Evolutionary conservation across 202 grass and related monocot species (phyloP), one percentile per base, ranked within the genome.

Genomic region (Eragrostis tef): DNA sequence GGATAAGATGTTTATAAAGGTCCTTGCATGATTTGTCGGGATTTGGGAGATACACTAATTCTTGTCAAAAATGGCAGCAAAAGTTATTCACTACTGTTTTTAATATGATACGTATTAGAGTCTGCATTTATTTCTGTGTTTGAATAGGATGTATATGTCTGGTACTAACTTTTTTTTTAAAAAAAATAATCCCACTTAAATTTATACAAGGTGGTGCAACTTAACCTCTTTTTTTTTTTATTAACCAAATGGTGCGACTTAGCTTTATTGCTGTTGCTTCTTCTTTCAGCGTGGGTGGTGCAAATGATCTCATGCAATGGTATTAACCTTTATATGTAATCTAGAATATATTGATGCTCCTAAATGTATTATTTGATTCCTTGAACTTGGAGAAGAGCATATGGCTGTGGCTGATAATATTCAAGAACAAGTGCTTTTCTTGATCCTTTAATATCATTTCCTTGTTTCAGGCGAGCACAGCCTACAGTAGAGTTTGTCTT

Each of bases 401-500:
- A 49, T 79, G 16, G 7, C 3, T 53, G 49, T 13, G 67, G 29
- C 63, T 67, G 63, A 11, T 44, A 79, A 8, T 56, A 68, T 56
- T 68, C n/a, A 79, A n/a, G 52, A 11, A 50, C 21, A 46, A 36
- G 20, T 31, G 72, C 7, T 56, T 77, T 77, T 86, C 71, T 36
- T 86, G 77, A 86, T 81, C 83, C 19, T 53, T 87, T 52, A 79
- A 78, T 88, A 21, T 86, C 25, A 70, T 67, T 85, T 54, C 71
- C 51, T 88, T 85, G 66, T 84, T 72, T 78, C 82, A 98, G 96
- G 85, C 85, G 90, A 87, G 84, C 90, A 48, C 92, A 91, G 77
- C 92, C 88, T 67, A 91, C 90, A 74, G 77, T 98, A 53, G 96
- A 98, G 84, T 98, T 98, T 88, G 74, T 89, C 78, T 98, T 98